These are phyloP conservation scores for Pyricularia grisea DNA, from an alignment of 2,329 filamentous ascomycete species.

Conservation along the genomic window DNA sequence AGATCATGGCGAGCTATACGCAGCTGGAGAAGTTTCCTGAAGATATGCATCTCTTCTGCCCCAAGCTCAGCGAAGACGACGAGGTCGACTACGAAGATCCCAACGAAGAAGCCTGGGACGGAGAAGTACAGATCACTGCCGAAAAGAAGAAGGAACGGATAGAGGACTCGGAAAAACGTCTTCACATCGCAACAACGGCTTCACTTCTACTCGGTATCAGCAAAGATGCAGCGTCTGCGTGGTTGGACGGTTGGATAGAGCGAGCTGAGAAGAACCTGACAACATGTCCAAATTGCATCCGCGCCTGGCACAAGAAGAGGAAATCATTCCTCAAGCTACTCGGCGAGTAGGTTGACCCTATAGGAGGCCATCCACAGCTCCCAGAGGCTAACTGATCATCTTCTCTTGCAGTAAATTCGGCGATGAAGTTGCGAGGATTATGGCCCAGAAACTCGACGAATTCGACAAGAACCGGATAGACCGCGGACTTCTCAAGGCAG, in stretches of 20 bases:
- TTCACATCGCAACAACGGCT: constrained; percentile 56
- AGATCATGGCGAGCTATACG: constrained; percentile 32
- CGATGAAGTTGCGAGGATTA: constrained; percentile 25
- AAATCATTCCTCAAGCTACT: constrained; percentile 53
- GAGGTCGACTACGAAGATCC: constrained; percentile 52
- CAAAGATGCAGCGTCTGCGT: constrained; percentile 47
- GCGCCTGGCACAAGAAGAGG: constrained; percentile 65
- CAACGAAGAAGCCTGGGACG: constrained; percentile 24
- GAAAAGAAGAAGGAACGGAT: constrained; percentile 45
- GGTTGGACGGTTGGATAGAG: constrained; percentile 49
- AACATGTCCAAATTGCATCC: constrained; percentile 60
- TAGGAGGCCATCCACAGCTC: background rate
- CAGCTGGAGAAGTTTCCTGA: constrained; percentile 31
- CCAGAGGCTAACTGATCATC: background rate
- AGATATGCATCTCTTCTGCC: constrained; percentile 59
- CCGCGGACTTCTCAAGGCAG: constrained; percentile 35
- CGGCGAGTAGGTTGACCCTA: constrained; percentile 37
- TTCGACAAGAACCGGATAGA: constrained; percentile 24
- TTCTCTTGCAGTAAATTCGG: constrained; percentile 26
- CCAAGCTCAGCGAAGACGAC: constrained; percentile 54
- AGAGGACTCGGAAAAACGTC: constrained; percentile 42
- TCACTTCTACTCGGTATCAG: constrained; percentile 61
- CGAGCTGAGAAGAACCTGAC: constrained; percentile 50
- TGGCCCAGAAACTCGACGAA: constrained; percentile 28
- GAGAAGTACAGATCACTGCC: constrained; percentile 23